Percentiles rank a stretch among this genome's conserved stretches.
Evolutionary conservation across 2,329 filamentous ascomycete genomes (phyloP).

Genomic region (Aspergillus sp.): DNA sequence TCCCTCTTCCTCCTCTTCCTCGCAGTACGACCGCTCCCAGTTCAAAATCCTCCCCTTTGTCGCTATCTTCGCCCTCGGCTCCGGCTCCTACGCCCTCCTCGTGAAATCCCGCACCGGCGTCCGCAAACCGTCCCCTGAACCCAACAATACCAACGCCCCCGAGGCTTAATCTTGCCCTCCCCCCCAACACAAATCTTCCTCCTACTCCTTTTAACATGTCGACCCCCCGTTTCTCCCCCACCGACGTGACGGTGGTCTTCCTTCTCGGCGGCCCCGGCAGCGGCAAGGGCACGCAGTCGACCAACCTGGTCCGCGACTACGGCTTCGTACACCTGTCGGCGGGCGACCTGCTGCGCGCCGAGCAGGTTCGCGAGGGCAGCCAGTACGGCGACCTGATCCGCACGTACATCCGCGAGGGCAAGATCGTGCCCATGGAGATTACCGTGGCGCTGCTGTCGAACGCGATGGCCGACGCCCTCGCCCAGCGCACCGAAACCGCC

Average conservation of each 20-base stretch:
- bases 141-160: background rate
- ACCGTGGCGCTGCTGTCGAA: conserved; percentile 92
- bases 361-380: conserved; percentile 82
- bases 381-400: conserved; percentile 93
- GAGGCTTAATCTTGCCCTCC: background rate
- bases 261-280: conserved; percentile 94
- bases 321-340: conserved; percentile 91
- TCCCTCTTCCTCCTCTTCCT: conserved; percentile 7
- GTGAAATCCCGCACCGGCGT: conserved; percentile 48
- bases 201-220: too few species aligned
- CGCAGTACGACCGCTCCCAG: conserved; percentile 33
- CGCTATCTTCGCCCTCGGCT: conserved; percentile 47
- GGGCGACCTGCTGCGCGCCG: conserved; percentile 87
- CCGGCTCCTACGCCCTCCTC: conserved; percentile 51
- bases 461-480: conserved; percentile 74
- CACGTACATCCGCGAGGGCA: conserved; percentile 88
- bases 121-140: conserved; percentile 33
- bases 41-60: conserved; percentile 45
- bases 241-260: conserved; percentile 90
- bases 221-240: conserved; percentile 70
- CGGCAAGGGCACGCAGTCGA: conserved; percentile 95
- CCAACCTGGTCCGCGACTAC: conserved; percentile 80
- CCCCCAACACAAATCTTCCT: too few species aligned
- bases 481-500: conserved; percentile 41
- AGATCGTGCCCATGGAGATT: conserved; percentile 98